Base-by-base conservation (phyloP, 2,329 filamentous ascomycete genomes). In the Aspergillus versicolor region DNA sequence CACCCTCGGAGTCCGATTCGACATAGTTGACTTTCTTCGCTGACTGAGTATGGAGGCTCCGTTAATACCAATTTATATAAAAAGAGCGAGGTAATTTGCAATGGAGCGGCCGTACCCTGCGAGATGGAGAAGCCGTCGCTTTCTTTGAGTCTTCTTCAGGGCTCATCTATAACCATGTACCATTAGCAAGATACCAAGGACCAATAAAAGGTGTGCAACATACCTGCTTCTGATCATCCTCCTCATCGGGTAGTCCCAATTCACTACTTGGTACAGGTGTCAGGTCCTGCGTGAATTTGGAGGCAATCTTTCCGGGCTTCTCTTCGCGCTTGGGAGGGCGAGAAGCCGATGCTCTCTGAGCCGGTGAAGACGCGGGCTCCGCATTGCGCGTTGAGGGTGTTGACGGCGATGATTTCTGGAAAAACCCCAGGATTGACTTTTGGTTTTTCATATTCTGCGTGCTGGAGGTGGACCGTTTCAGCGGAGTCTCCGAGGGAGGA, bases 261-360 rank as follows among this genome's bases (percentile, higher is more conserved):
- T 95, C 91, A 74, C 91, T 95, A 73, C 90, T 96, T 5, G 91
- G 88, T 5, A 88, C 83, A 4, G 91, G 91, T 0, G 91, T 92
- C 57, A 88, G 77, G 57, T 80, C 80, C 38, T 79, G 76, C 57
- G 66, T 75, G 58, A 66, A 75, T 65, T 67, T 79, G 66, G 63
- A 72, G 61, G 61, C 70, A 65, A 61, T 68, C 56, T 81, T 81
- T n/a, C 78, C 77, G 66, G 82, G 79, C 51, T 79, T 79, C 43
- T 80, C 71, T 7, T 70, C 67, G 22, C 63, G 67, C 53, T 74
- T 76, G 17, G 65, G 65, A 58, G 47, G 65, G 24, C 69, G 68
- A 47, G 69, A 58, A 30, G 72, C 70, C 3, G 70, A 67, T 3
- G 65, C 71, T 48, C 70, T 63, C 57, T 74, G 68, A 13, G 72